phyloP scores from a whole-genome alignment of 2,329 filamentous ascomycete species.

The Pestalotiopsis sp. region DNA sequence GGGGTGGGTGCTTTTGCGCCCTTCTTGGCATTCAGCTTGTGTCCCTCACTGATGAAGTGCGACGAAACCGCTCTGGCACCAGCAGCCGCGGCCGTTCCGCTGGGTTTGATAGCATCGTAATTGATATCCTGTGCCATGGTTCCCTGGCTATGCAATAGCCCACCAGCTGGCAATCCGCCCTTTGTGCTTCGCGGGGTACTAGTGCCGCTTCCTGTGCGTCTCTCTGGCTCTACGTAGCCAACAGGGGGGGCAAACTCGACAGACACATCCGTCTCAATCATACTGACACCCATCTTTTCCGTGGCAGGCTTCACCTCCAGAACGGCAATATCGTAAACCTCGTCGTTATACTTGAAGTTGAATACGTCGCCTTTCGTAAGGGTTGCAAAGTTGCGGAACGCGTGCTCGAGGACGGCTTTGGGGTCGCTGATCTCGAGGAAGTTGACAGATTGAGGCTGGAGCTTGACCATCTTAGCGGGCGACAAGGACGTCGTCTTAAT shows the following conservation, averaged over 20 bases:
- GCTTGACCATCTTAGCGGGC: conserved; percentile 89
- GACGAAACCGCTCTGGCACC: conserved; percentile 51
- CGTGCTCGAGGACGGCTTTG: conserved; percentile 94
- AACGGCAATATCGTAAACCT: conserved; percentile 89
- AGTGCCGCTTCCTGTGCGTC: conserved; percentile 68
- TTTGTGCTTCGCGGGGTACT: conserved; percentile 76
- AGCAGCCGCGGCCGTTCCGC: conserved; percentile 66
- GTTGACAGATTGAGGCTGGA: conserved; percentile 89
- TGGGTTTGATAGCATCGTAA: conserved; percentile 86
- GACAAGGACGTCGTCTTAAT: conserved; percentile 93
- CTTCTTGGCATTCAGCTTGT: conserved; percentile 84
- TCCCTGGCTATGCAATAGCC: conserved; percentile 79
- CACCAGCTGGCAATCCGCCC: conserved; percentile 68
- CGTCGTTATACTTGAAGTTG: conserved; percentile 95
- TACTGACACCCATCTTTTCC: conserved; percentile 84
- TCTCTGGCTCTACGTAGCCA: conserved; percentile 88
- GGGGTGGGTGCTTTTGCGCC: conserved; percentile 74
- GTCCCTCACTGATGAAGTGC: conserved; percentile 79
- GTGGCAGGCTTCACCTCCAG: conserved; percentile 88
- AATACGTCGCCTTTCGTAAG: conserved; percentile 93
- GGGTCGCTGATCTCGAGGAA: conserved; percentile 98
- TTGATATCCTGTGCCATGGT: conserved; percentile 99
- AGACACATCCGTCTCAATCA: conserved; percentile 93
- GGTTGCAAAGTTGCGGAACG: conserved; percentile 93
- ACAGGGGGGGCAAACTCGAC: conserved; percentile 95